Conservation (phyloP, 768 basidiomycete species). For the Rhodosporidiobolus sp. region DNA sequence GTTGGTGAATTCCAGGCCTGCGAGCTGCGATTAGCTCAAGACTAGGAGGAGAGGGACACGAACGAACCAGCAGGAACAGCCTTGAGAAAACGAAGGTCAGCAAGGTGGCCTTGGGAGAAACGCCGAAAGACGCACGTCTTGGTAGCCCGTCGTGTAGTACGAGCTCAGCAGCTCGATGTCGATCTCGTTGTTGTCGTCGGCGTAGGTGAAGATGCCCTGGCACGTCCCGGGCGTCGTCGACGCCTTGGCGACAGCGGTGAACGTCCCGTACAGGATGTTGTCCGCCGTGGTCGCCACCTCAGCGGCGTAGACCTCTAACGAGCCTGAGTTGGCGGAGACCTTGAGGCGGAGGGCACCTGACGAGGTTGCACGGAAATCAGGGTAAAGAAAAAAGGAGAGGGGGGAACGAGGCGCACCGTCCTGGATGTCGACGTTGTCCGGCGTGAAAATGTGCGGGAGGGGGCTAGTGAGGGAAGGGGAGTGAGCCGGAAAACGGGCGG, state of each 20-base stretch:
- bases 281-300: constrained; percentile 1
- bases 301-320: not conserved
- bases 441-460: too few relatives aligned
- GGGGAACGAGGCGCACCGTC: too few relatives aligned
- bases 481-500: too few relatives aligned
- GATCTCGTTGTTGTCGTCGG: constrained; percentile 10
- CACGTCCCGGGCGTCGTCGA: constrained; percentile 2
- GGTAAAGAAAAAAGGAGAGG: too few relatives aligned
- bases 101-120: too few relatives aligned
- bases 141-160: constrained; percentile 18
- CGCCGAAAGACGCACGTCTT: not conserved
- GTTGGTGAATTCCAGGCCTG: constrained; percentile 16
- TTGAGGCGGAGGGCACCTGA: constrained; percentile 7
- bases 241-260: constrained; percentile 1
- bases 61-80: too few relatives aligned
- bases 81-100: not conserved
- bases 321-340: not conserved
- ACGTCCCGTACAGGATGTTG: constrained; percentile 5
- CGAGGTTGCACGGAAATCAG: not conserved
- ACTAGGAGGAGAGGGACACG: too few relatives aligned
- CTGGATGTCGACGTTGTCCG: too few relatives aligned
- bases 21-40: too few relatives aligned
- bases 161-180: constrained; percentile 12
- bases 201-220: constrained; percentile 8
- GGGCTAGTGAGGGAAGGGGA: too few relatives aligned